Evolutionary conservation across 2,329 filamentous ascomycete genomes (phyloP).

Genomic region (Tetracladium maxilliforme): DNA sequence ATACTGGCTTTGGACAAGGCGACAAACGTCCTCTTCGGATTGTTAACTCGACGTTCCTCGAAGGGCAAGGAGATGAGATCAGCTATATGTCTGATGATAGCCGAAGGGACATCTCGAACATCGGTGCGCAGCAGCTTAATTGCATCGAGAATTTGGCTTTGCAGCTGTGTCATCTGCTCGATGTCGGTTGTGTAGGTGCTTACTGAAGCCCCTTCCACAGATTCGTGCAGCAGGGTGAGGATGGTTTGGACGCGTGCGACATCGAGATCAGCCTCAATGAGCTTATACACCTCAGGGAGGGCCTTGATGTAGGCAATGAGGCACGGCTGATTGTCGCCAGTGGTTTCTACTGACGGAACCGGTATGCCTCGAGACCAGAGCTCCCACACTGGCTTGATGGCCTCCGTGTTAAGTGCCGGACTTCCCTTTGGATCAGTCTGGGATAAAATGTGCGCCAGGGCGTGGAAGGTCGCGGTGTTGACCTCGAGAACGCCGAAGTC

Average conservation of each 20-base stretch:
- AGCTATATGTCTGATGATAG: slow-evolving; percentile 54
- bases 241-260: slow-evolving; percentile 50
- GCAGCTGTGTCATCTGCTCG: slow-evolving; percentile 59
- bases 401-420: slow-evolving; percentile 24
- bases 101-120: slow-evolving; percentile 46
- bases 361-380: slow-evolving; percentile 58
- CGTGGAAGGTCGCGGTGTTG: slow-evolving; percentile 56
- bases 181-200: slow-evolving; percentile 57
- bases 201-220: slow-evolving; percentile 55
- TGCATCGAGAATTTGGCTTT: slow-evolving; percentile 52
- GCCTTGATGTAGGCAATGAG: slow-evolving; percentile 73
- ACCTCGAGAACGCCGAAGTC: slow-evolving; percentile 52
- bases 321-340: slow-evolving; percentile 60
- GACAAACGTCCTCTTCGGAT: slow-evolving; percentile 62
- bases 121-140: slow-evolving; percentile 55
- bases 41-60: slow-evolving; percentile 15
- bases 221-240: slow-evolving; percentile 53
- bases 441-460: slow-evolving; percentile 47
- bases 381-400: slow-evolving; percentile 48
- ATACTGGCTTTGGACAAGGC: slow-evolving; percentile 79
- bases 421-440: slow-evolving; percentile 23
- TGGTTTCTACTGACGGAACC: slow-evolving; percentile 23
- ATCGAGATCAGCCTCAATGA: slow-evolving; percentile 51
- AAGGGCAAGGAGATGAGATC: slow-evolving; percentile 62
- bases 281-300: slow-evolving; percentile 62